phyloP scores from a whole-genome alignment of 257 asterid genomes.

The Ophiorrhiza pumila region DNA sequence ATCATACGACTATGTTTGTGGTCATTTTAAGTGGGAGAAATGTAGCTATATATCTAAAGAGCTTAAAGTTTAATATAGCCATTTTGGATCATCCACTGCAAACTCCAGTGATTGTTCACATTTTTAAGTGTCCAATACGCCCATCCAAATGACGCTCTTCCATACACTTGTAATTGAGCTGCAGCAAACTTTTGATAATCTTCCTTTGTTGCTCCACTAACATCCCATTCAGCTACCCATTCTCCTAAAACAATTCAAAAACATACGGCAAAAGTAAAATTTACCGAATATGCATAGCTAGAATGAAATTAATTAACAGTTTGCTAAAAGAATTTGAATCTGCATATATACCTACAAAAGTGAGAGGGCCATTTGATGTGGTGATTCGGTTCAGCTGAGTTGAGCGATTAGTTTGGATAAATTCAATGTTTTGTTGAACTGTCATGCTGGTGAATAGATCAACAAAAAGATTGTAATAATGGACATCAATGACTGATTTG shows the following conservation, averaged over 20 bases:
- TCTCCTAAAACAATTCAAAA: slow-evolving; percentile 43
- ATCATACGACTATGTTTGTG: no score
- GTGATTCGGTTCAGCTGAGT: slow-evolving; percentile 34
- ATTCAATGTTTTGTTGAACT: slow-evolving; percentile 49
- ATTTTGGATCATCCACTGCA: slow-evolving; percentile 75
- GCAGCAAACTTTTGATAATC: slow-evolving; percentile 48
- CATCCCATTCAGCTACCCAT: slow-evolving; percentile 79
- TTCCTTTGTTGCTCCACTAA: slow-evolving; percentile 39
- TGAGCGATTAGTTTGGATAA: slow-evolving; percentile 36
- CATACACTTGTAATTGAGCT: slow-evolving; percentile 60
- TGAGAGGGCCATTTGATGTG: slow-evolving; percentile 55
- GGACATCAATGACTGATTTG: slow-evolving; percentile 57
- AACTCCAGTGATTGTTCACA: slow-evolving; percentile 50
- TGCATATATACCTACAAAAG: slow-evolving; percentile 46
- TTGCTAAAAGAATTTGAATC: no score
- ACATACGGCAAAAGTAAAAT: no score
- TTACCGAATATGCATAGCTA: no score
- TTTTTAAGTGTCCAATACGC: slow-evolving; percentile 67
- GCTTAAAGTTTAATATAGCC: slow-evolving; percentile 45
- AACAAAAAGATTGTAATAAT: slow-evolving; percentile 54
- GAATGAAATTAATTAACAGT: no score
- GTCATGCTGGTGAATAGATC: slow-evolving; percentile 24
- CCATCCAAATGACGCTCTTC: slow-evolving; percentile 66
- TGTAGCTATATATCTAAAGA: not conserved
- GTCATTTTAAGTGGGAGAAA: no score